phyloP scores from a whole-genome alignment of 345 rosid genomes.

The Euclidium syriacum region DNA sequence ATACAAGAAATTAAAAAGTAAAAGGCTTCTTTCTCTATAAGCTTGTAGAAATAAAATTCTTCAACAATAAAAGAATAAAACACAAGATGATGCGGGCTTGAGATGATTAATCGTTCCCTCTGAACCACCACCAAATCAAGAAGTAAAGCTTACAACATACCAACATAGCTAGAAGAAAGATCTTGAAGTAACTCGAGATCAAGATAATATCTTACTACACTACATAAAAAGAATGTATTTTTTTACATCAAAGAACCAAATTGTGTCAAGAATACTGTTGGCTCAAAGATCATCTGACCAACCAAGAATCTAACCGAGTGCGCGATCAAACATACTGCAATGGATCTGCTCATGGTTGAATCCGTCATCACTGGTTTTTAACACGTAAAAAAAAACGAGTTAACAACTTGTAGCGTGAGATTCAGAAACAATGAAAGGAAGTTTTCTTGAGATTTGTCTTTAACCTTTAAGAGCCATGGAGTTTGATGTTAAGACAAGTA shows the following conservation, averaged over 20 bases:
- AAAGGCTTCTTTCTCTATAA: too few relatives aligned
- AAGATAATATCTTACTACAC: too few relatives aligned
- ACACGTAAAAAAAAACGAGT: not conserved
- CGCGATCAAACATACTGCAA: conserved; percentile 53
- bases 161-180: conserved; percentile 63
- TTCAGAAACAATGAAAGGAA: conserved; percentile 4
- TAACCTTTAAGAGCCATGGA: conserved; percentile 70
- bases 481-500: conserved; percentile 75
- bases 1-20: too few relatives aligned
- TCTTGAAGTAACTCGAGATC: conserved; percentile 80
- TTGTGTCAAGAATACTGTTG: conserved; percentile 3
- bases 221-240: too few relatives aligned
- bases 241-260: not conserved
- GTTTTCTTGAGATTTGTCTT: too few relatives aligned
- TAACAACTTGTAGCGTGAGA: too few relatives aligned
- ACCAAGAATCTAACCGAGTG: conserved; percentile 53
- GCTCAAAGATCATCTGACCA: conserved; percentile 14
- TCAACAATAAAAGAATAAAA: too few relatives aligned
- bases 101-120: too few relatives aligned
- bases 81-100: too few relatives aligned
- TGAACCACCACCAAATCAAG: too few relatives aligned
- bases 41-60: too few relatives aligned
- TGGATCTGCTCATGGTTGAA: conserved; percentile 44
- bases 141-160: conserved; percentile 38
- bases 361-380: conserved; percentile 54